Percentiles rank a stretch among this genome's conserved stretches.
Conservation (phyloP, 2,329 filamentous ascomycete genomes). For the Fusarium duplospermum region DNA sequence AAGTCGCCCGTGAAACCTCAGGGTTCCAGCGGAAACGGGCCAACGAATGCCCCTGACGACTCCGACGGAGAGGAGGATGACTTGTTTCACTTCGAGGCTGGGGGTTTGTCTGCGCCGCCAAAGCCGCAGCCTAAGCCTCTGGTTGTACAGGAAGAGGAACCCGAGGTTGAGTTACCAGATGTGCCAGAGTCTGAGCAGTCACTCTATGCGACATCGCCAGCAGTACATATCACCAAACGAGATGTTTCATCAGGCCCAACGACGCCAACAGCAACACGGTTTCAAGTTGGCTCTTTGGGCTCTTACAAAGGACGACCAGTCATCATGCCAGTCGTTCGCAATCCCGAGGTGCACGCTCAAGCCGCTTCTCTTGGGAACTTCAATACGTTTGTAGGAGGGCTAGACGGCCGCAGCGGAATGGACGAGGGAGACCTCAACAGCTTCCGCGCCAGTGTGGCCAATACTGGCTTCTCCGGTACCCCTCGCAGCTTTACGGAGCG, state of each 20-base stretch:
- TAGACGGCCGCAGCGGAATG: slow-evolving; percentile 63
- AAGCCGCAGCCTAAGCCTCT: slow-evolving; percentile 41
- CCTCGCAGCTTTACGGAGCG: slow-evolving; percentile 62
- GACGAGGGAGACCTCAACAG: slow-evolving; percentile 59
- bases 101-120: slow-evolving; percentile 47
- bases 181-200: slow-evolving; percentile 39
- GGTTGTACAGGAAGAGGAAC: slow-evolving; percentile 50
- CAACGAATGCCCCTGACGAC: slow-evolving; percentile 4
- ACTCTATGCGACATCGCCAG: slow-evolving; percentile 58
- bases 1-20: slow-evolving; percentile 13
- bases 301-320: slow-evolving; percentile 68
- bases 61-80: slow-evolving; percentile 50
- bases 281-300: slow-evolving; percentile 57
- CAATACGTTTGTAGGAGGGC: slow-evolving; percentile 63
- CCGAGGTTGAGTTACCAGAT: slow-evolving; percentile 46
- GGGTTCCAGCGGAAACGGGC: background rate
- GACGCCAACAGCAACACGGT: slow-evolving; percentile 49
- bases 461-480: slow-evolving; percentile 55
- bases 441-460: slow-evolving; percentile 56
- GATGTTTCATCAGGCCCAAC: slow-evolving; percentile 42
- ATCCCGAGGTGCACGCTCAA: slow-evolving; percentile 60
- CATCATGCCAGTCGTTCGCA: slow-evolving; percentile 62
- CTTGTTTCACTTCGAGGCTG: slow-evolving; percentile 60
- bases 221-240: slow-evolving; percentile 54
- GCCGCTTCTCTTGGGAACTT: slow-evolving; percentile 62